Evolutionary conservation across 176 grass and related monocot species (phyloP).

Genomic region (Poa annua): DNA sequence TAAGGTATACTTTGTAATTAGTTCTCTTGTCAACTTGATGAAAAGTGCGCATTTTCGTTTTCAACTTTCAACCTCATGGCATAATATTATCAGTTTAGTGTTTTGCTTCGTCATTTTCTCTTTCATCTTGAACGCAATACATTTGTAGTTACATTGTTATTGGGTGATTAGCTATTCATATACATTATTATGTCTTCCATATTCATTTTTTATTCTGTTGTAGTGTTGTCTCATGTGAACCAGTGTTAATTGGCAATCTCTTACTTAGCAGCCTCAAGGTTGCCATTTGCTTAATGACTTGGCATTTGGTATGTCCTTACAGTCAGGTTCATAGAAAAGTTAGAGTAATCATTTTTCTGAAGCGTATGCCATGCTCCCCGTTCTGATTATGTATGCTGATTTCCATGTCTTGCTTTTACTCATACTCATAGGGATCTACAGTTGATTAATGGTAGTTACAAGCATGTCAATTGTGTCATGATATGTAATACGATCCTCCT

Average conservation of each 20-base stretch:
- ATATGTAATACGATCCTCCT: not conserved
- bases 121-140: not conserved
- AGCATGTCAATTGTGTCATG: not conserved
- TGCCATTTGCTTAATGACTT: not conserved
- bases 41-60: conserved; percentile 1
- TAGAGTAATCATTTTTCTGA: not conserved
- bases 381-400: not conserved
- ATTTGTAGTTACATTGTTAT: not conserved
- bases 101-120: not conserved
- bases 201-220: not conserved
- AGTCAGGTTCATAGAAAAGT: not conserved
- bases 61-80: not conserved
- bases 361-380: not conserved
- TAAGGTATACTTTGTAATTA: conserved; percentile 48
- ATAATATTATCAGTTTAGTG: not conserved
- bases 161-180: not conserved
- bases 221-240: not conserved
- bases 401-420: not conserved
- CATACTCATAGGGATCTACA: not conserved
- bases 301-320: not conserved
- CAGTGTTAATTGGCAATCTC: not conserved
- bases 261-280: no score
- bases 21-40: not conserved
- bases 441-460: not conserved
- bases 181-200: not conserved